phyloP scores from a whole-genome alignment of 2,329 filamentous ascomycete genomes.

The Mollisiaceae sp. region DNA sequence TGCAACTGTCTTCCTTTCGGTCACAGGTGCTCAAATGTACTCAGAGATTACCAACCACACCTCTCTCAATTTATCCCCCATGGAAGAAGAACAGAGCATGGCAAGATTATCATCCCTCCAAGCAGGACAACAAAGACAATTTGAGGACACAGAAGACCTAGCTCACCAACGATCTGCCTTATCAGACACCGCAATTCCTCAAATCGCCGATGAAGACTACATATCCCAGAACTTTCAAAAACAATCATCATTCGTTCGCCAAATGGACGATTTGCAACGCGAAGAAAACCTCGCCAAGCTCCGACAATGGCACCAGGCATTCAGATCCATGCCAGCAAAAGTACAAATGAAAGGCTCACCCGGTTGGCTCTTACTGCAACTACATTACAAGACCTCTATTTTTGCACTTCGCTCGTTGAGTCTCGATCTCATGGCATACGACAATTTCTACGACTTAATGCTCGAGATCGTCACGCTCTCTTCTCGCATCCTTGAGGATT shows the following conservation, averaged over 20 bases:
- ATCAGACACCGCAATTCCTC: neutral
- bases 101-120: neutral
- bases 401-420: neutral
- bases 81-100: neutral
- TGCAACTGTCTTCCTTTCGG: neutral
- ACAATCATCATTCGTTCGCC: neutral
- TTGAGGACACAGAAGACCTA: no score
- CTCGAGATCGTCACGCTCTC: neutral
- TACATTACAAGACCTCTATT: neutral
- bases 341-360: neutral
- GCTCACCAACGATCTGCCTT: neutral
- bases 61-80: neutral
- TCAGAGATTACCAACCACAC: neutral
- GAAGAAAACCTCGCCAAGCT: neutral
- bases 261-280: neutral
- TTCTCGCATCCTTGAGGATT: neutral
- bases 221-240: neutral
- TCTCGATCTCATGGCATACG: neutral
- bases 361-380: neutral
- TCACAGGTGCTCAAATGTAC: neutral
- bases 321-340: neutral
- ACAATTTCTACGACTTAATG: neutral
- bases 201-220: neutral
- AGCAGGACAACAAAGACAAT: neutral
- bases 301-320: neutral